phyloP scores from a whole-genome alignment of 148 eudicot species.

The Persicaria maculosa region DNA sequence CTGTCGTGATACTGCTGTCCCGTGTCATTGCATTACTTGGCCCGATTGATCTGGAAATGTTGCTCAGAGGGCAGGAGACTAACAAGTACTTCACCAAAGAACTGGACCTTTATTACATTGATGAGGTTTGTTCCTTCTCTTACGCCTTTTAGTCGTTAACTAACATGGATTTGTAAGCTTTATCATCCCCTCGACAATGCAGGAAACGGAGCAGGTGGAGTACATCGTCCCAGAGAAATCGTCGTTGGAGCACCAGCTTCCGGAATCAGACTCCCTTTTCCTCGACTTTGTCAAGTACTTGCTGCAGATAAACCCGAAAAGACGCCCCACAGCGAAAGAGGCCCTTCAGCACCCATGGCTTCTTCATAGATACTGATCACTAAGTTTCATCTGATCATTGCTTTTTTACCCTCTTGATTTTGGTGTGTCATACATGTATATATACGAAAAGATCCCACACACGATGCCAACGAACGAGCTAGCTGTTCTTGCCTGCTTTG shows the following conservation, averaged over 20 bases:
- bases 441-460: slow-evolving; percentile 1
- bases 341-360: slow-evolving; percentile 94
- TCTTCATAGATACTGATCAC: slow-evolving; percentile 34
- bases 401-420: neutral
- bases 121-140: slow-evolving; percentile 54
- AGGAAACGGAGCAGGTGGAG: slow-evolving; percentile 76
- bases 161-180: neutral
- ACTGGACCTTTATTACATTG: slow-evolving; percentile 54
- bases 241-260: slow-evolving; percentile 63
- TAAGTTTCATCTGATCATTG: neutral
- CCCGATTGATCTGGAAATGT: slow-evolving; percentile 80
- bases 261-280: slow-evolving; percentile 54
- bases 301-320: slow-evolving; percentile 71
- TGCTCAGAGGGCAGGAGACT: slow-evolving; percentile 73
- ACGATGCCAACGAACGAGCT: neutral
- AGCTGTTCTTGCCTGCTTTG: neutral
- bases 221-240: slow-evolving; percentile 63
- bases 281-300: slow-evolving; percentile 56
- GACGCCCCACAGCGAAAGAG: slow-evolving; percentile 76
- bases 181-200: neutral
- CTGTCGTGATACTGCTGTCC: slow-evolving; percentile 57
- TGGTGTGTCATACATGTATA: slow-evolving; percentile 9
- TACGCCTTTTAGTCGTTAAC: too few species aligned
- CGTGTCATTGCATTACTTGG: slow-evolving; percentile 79
- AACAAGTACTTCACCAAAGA: slow-evolving; percentile 81